Conservation (phyloP, 2,329 filamentous ascomycete species). For the Tolypocladium album region DNA sequence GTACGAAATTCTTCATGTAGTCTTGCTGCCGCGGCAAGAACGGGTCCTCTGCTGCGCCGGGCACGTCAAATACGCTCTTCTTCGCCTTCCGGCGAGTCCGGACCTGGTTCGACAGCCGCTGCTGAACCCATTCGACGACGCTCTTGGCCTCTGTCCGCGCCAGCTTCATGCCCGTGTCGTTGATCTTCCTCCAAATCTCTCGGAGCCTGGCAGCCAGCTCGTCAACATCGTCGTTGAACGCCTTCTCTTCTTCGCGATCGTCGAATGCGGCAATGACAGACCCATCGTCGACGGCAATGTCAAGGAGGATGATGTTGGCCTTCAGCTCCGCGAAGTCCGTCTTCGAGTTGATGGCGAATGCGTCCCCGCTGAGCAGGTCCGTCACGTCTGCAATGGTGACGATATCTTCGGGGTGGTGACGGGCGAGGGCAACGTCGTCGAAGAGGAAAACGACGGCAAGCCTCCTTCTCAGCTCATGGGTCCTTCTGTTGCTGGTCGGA, state of each 20-base stretch:
- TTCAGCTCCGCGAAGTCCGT: slow-evolving; percentile 62
- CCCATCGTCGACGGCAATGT: slow-evolving; percentile 63
- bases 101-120: slow-evolving; percentile 60
- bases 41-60: slow-evolving; percentile 22
- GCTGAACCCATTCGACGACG: slow-evolving; percentile 61
- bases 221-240: slow-evolving; percentile 66
- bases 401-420: slow-evolving; percentile 26
- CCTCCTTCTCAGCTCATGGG: slow-evolving; percentile 52
- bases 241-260: slow-evolving; percentile 19
- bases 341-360: slow-evolving; percentile 40
- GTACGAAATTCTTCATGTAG: slow-evolving; percentile 38
- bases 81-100: slow-evolving; percentile 50
- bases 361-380: slow-evolving; percentile 31
- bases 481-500: slow-evolving; percentile 35
- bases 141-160: slow-evolving; percentile 68
- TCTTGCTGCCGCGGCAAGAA: slow-evolving; percentile 32
- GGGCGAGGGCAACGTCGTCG: slow-evolving; percentile 30
- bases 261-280: slow-evolving; percentile 13
- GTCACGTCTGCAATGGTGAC: slow-evolving; percentile 33
- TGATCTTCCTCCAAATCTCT: slow-evolving; percentile 49
- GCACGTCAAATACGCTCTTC: slow-evolving; percentile 37
- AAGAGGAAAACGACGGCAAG: slow-evolving; percentile 58
- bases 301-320: slow-evolving; percentile 56
- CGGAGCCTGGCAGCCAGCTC: slow-evolving; percentile 50
- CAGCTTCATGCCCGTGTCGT: slow-evolving; percentile 63